These are phyloP conservation scores for Clarireedia monteithiana DNA, from an alignment of 2,329 filamentous ascomycete species.

Conservation along the genomic window DNA sequence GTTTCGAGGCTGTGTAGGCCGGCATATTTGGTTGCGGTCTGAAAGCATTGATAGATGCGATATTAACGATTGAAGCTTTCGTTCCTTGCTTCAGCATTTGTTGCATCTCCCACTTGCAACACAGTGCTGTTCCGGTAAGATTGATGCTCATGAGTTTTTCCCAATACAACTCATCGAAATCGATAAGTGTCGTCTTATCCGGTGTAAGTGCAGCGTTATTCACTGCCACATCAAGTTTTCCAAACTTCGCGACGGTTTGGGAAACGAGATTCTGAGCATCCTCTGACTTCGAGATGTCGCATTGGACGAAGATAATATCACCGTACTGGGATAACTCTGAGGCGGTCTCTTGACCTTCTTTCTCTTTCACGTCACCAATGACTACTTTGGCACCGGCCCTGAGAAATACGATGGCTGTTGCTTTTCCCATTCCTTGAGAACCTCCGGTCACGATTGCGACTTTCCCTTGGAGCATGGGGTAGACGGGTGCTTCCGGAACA, in stretches of 20 bases:
- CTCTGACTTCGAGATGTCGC: slow-evolving; percentile 4
- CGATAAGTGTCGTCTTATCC: background rate
- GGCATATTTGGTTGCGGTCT: slow-evolving; percentile 6
- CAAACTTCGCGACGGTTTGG: slow-evolving; percentile 37
- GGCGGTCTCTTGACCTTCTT: background rate
- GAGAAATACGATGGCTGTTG: slow-evolving; percentile 2
- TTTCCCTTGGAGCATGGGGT: slow-evolving; percentile 11
- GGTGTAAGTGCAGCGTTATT: slow-evolving; percentile 38
- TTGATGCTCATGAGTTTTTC: slow-evolving; percentile 3
- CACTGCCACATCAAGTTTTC: slow-evolving; percentile 45
- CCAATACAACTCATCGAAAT: slow-evolving; percentile 6
- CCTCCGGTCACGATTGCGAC: slow-evolving; percentile 15
- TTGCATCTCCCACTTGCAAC: slow-evolving; percentile 7
- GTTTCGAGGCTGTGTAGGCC: slow-evolving; percentile 32
- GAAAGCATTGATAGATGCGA: slow-evolving; percentile 5
- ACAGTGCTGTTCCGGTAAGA: slow-evolving; percentile 5
- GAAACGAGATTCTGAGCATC: slow-evolving; percentile 4
- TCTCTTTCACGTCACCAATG: slow-evolving; percentile 1
- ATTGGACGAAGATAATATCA: background rate
- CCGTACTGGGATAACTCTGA: slow-evolving; percentile 3
- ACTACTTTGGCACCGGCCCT: slow-evolving; percentile 4
- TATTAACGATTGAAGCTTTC: slow-evolving; percentile 6
- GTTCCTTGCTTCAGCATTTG: slow-evolving; percentile 6
- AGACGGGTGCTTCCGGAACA: slow-evolving; percentile 7
- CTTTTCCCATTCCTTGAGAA: slow-evolving; percentile 31